These are phyloP conservation scores for Cucumis hystrix DNA, from an alignment of 306 rosid genomes.

Conservation along the genomic window DNA sequence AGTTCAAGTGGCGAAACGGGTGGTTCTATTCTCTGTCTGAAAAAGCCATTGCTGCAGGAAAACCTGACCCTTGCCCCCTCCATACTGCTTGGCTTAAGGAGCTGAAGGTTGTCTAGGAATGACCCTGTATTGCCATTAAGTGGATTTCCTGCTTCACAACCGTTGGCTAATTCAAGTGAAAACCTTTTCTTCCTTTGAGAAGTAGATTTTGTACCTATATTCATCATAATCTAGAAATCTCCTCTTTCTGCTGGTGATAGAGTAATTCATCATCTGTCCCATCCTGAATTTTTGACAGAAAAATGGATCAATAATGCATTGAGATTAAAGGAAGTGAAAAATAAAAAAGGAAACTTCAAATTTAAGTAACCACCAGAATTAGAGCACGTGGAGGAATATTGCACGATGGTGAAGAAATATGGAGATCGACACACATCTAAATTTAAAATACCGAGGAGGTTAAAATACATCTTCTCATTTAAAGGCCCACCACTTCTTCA, in stretches of 20 bases:
- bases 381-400: background rate
- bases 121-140: background rate
- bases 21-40: conserved; percentile 75
- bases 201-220: background rate
- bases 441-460: too few relatives aligned
- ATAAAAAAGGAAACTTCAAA: background rate
- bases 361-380: background rate
- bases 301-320: background rate
- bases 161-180: background rate
- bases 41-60: conserved; percentile 53
- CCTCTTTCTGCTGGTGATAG: background rate
- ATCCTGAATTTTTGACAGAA: background rate
- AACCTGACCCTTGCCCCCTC: conserved; percentile 75
- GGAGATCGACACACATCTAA: background rate
- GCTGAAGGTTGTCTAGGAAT: conserved; percentile 40
- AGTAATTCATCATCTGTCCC: background rate
- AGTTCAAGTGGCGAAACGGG: conserved; percentile 98
- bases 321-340: background rate
- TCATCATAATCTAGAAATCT: background rate
- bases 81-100: conserved; percentile 82
- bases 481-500: too few relatives aligned
- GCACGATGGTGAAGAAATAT: background rate
- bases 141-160: background rate
- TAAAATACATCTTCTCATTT: too few relatives aligned
- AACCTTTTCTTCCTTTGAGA: background rate